These are phyloP conservation scores for Fusarium torreyae DNA, from an alignment of 2,329 filamentous ascomycete species.

Conservation along the genomic window DNA sequence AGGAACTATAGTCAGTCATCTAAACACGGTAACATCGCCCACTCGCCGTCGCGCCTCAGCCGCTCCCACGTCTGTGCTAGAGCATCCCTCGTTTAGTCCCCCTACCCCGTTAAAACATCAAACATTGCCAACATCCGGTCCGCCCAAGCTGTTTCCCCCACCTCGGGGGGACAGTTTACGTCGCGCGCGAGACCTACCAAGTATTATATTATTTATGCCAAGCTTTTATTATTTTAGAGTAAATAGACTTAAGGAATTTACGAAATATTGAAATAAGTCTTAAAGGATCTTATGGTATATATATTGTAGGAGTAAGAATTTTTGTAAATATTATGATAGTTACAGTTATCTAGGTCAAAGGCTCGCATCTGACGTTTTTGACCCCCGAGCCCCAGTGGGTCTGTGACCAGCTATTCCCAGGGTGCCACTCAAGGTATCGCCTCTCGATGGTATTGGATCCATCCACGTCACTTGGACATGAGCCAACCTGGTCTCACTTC, in stretches of 20 bases:
- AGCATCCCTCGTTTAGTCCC: conserved; percentile 34
- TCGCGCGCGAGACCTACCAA: too few relatives aligned
- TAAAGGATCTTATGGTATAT: too few relatives aligned
- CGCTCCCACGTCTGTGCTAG: conserved; percentile 47
- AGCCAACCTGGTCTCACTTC: conserved; percentile 37
- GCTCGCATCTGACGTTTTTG: too few relatives aligned
- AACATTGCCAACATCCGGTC: conserved; percentile 37
- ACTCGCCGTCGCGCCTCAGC: conserved; percentile 41
- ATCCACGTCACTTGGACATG: conserved; percentile 42
- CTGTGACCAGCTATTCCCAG: conserved; percentile 25
- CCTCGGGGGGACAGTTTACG: too few relatives aligned
- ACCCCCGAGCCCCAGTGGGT: conserved; percentile 23
- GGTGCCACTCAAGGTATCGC: conserved; percentile 27
- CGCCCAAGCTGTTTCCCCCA: conserved; percentile 32
- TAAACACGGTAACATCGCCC: conserved; percentile 20
- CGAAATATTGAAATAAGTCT: too few relatives aligned
- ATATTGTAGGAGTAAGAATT: too few relatives aligned
- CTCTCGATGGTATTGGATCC: conserved; percentile 34
- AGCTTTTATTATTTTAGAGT: too few relatives aligned
- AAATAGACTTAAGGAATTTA: too few relatives aligned
- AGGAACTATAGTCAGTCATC: not conserved
- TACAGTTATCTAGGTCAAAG: too few relatives aligned
- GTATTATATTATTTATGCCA: too few relatives aligned
- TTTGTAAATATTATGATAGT: too few relatives aligned
- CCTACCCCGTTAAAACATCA: conserved; percentile 41